A percentile compares a stretch with the other conserved stretches of the same genome.
phyloP scores from a whole-genome alignment of 2,329 filamentous ascomycete species.

The Aspergillus terreus region DNA sequence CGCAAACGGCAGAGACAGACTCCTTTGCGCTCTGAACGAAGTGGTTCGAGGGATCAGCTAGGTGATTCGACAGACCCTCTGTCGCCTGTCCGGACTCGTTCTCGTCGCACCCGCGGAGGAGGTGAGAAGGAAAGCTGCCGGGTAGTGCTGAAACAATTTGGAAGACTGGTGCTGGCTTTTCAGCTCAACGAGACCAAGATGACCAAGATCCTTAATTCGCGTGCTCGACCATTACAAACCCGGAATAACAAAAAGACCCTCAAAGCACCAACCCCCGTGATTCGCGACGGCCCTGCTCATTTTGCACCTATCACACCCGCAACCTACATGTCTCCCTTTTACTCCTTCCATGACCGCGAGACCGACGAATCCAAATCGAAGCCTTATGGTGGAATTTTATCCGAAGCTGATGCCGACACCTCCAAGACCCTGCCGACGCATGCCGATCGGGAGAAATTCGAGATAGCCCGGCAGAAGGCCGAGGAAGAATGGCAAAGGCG shows the following conservation, averaged over 20 bases:
- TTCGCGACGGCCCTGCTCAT: slow-evolving; percentile 49
- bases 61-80: slow-evolving; percentile 17
- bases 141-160: slow-evolving; percentile 38
- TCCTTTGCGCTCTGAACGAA: slow-evolving; percentile 21
- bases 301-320: slow-evolving; percentile 58
- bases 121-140: slow-evolving; percentile 39
- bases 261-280: slow-evolving; percentile 35
- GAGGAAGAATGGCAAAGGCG: slow-evolving; percentile 86
- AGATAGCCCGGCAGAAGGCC: slow-evolving; percentile 82
- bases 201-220: slow-evolving; percentile 56
- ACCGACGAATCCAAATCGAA: slow-evolving; percentile 86
- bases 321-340: slow-evolving; percentile 74
- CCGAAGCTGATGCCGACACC: slow-evolving; percentile 85
- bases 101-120: slow-evolving; percentile 51
- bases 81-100: slow-evolving; percentile 47
- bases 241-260: slow-evolving; percentile 29
- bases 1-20: slow-evolving; percentile 48
- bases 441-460: slow-evolving; percentile 80
- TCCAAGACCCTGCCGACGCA: slow-evolving; percentile 78
- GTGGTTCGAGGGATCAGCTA: slow-evolving; percentile 16
- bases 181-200: slow-evolving; percentile 57
- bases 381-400: slow-evolving; percentile 90
- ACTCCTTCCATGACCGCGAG: slow-evolving; percentile 85
- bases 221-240: slow-evolving; percentile 56
- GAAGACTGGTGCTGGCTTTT: slow-evolving; percentile 57